Conservation (phyloP, 306 rosid genomes). For the Cucurbita pepo region DNA sequence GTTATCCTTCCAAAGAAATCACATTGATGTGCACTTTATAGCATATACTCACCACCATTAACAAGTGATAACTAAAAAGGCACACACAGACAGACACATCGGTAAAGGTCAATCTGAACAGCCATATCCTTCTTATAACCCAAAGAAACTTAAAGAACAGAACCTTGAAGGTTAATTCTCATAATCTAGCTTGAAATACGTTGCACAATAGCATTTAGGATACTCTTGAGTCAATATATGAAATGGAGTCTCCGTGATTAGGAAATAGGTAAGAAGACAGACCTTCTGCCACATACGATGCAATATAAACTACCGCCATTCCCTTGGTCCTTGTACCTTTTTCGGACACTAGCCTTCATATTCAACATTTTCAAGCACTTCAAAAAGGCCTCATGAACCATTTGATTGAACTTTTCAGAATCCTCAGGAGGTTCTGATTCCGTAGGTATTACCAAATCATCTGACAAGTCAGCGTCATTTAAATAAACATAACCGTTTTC, state of each 20-base stretch:
- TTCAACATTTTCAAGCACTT: slow-evolving; percentile 57
- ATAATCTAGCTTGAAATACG: slow-evolving; percentile 14
- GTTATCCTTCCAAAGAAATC: not conserved
- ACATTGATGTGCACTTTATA: not conserved
- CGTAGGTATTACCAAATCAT: slow-evolving; percentile 32
- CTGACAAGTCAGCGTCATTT: slow-evolving; percentile 38
- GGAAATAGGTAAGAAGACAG: slow-evolving; percentile 46
- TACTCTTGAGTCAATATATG: slow-evolving; percentile 25
- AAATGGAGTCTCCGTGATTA: slow-evolving; percentile 26
- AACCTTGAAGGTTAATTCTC: slow-evolving; percentile 17
- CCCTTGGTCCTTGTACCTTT: slow-evolving; percentile 78
- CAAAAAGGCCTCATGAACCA: slow-evolving; percentile 64
- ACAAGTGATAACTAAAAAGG: not conserved
- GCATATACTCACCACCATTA: not conserved
- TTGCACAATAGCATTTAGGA: slow-evolving; percentile 15
- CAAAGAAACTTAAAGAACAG: slow-evolving; percentile 4
- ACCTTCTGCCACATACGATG: slow-evolving; percentile 92
- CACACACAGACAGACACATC: not conserved
- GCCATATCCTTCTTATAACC: not conserved
- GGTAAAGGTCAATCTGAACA: not conserved
- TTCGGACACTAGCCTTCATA: slow-evolving; percentile 37
- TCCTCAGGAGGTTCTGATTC: slow-evolving; percentile 53
- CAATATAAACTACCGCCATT: slow-evolving; percentile 84
- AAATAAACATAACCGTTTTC: slow-evolving; percentile 25
- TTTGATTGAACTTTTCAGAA: slow-evolving; percentile 62